A percentile compares a stretch with the other conserved stretches of the same genome.
Conservation (phyloP, 148 eudicot genomes). For the Simmondsia chinensis region DNA sequence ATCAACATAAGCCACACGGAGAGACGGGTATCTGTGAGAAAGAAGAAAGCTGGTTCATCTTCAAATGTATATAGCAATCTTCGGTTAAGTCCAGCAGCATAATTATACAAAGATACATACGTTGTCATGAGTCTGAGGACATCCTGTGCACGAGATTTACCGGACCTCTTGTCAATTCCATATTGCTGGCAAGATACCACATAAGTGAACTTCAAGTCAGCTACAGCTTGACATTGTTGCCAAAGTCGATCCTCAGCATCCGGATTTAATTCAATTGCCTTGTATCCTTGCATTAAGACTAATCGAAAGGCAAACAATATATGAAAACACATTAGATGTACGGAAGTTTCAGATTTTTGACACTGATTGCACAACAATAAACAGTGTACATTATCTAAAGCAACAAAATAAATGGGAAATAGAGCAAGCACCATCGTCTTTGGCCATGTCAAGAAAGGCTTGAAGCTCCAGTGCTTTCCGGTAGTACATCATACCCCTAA, state of each 20-base stretch:
- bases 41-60: not conserved
- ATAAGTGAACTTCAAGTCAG: constrained; percentile 96
- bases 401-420: not conserved
- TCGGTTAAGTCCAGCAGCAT: not conserved
- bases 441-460: constrained; percentile 98
- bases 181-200: constrained; percentile 97
- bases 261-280: constrained; percentile 73
- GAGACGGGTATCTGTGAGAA: constrained; percentile 75
- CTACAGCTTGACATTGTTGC: constrained; percentile 94
- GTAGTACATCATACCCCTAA: constrained; percentile 99
- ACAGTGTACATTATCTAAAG: too few relatives aligned
- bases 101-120: constrained; percentile 24
- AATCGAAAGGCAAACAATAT: constrained; percentile 8
- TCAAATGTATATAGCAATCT: too few relatives aligned
- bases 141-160: constrained; percentile 80
- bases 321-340: too few relatives aligned
- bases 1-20: constrained; percentile 96
- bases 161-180: constrained; percentile 80
- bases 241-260: constrained; percentile 77
- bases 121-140: constrained; percentile 78
- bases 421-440: constrained; percentile 59
- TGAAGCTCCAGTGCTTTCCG: constrained; percentile 96
- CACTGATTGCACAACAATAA: not conserved
- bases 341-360: too few relatives aligned
- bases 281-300: constrained; percentile 92